Evolutionary conservation across 352 stramenopile species (phyloP).

Genomic region (Pythium plurisporium): DNA sequence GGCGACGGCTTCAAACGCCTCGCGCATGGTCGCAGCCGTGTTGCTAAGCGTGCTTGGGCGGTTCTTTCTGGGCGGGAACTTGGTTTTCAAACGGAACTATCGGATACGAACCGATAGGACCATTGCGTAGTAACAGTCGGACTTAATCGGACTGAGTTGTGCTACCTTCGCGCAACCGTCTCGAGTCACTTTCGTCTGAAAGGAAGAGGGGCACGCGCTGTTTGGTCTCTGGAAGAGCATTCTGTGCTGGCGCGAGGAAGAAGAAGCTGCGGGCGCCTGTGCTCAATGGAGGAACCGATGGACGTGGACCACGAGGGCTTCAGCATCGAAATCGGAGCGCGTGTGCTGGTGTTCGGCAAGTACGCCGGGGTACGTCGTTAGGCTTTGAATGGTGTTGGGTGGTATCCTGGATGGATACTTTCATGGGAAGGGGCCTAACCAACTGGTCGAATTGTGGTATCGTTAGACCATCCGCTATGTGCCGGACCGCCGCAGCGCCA

Average conservation of each 20-base stretch:
- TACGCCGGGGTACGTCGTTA: slow-evolving; percentile 57
- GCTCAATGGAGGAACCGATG: slow-evolving; percentile 24
- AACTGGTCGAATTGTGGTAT: neutral
- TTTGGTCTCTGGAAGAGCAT: neutral
- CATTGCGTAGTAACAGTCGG: neutral
- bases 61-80: neutral
- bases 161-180: slow-evolving; percentile 27
- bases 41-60: neutral
- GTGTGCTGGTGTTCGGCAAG: slow-evolving; percentile 77
- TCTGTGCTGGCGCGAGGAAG: neutral
- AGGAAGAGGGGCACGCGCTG: slow-evolving; percentile 2
- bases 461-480: slow-evolving; percentile 66
- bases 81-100: slow-evolving; percentile 2
- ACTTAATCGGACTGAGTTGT: slow-evolving; percentile 4
- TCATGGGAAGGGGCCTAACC: neutral
- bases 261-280: neutral
- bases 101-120: neutral
- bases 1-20: slow-evolving; percentile 23
- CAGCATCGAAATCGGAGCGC: slow-evolving; percentile 30
- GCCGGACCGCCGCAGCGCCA: slow-evolving; percentile 38
- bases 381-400: neutral
- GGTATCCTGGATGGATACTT: neutral
- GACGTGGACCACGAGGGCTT: slow-evolving; percentile 31
- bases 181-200: slow-evolving; percentile 4
- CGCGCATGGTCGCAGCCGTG: slow-evolving; percentile 11